Conservation (phyloP, 73 alveolate genomes). For the Uronychia binucleata region DNA sequence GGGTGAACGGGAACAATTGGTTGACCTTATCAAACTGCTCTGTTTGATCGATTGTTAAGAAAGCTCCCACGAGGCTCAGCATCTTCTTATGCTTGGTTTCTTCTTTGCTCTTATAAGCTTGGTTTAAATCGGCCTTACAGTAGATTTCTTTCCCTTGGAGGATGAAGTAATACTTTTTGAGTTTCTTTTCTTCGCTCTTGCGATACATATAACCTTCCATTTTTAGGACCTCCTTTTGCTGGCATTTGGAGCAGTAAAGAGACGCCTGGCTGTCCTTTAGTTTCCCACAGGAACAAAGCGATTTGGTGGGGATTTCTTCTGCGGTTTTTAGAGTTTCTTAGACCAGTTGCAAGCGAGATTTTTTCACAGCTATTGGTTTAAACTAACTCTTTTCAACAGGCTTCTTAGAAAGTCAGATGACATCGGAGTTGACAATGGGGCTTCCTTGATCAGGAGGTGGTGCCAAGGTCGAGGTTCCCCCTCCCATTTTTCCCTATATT, state of each 20-base stretch:
- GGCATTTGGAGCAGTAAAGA: not conserved
- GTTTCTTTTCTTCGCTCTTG: conserved; percentile 44
- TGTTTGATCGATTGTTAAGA: conserved; percentile 31
- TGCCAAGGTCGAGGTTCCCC: too few relatives aligned
- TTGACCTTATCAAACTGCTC: conserved; percentile 29
- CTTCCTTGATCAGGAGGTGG: too few relatives aligned
- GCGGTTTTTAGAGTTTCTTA: not conserved
- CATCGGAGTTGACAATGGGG: too few relatives aligned
- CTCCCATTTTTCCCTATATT: not conserved
- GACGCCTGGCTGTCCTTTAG: not conserved
- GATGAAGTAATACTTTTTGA: conserved; percentile 30
- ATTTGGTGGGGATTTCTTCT: not conserved
- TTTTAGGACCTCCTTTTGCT: not conserved
- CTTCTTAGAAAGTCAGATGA: too few relatives aligned
- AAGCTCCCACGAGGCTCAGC: conserved; percentile 47
- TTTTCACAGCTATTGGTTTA: too few relatives aligned
- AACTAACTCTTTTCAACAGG: too few relatives aligned
- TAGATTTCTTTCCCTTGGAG: conserved; percentile 54
- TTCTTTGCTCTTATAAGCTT: conserved; percentile 42
- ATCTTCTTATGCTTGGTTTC: conserved; percentile 58
- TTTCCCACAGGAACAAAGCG: not conserved
- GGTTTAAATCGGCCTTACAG: conserved; percentile 12
- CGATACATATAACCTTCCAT: conserved; percentile 46
- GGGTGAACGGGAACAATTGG: conserved; percentile 35
- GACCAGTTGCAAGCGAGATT: not conserved